phyloP scores from a whole-genome alignment of 306 rosid species.

The Begonia loranthoides region DNA sequence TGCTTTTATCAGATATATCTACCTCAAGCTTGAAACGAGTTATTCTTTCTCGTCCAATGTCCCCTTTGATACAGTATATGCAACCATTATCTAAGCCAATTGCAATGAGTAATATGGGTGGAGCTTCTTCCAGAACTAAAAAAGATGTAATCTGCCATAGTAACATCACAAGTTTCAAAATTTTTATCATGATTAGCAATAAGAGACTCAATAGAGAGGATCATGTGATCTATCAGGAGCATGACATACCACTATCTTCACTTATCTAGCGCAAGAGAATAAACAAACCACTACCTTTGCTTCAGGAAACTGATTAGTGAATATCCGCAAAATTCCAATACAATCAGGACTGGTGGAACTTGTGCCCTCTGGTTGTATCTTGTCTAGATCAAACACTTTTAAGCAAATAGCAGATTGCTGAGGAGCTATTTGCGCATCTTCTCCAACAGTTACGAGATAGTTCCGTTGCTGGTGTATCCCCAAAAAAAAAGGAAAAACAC shows the following conservation, averaged over 20 bases:
- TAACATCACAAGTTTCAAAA: slow-evolving; percentile 10
- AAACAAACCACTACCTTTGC: slow-evolving; percentile 52
- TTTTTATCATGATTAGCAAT: slow-evolving; percentile 1
- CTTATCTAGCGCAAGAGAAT: background rate
- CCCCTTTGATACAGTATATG: slow-evolving; percentile 92
- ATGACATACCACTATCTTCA: background rate
- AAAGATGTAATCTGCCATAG: slow-evolving; percentile 79
- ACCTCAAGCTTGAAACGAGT: slow-evolving; percentile 85
- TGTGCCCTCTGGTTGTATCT: slow-evolving; percentile 75
- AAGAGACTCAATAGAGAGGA: background rate
- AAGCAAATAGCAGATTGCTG: slow-evolving; percentile 70
- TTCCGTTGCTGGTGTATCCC: slow-evolving; percentile 56
- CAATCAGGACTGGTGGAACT: slow-evolving; percentile 77
- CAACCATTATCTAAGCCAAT: slow-evolving; percentile 87
- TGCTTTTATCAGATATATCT: slow-evolving; percentile 50
- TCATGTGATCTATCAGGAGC: too few relatives aligned
- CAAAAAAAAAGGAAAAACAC: slow-evolving; percentile 4
- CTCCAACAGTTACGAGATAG: slow-evolving; percentile 72
- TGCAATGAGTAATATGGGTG: slow-evolving; percentile 83
- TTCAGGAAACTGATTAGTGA: slow-evolving; percentile 85
- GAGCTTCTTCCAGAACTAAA: slow-evolving; percentile 86
- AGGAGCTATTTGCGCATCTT: slow-evolving; percentile 66
- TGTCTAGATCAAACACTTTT: slow-evolving; percentile 91
- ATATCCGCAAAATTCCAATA: slow-evolving; percentile 85
- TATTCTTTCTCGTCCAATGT: slow-evolving; percentile 91